phyloP scores from a whole-genome alignment of 495 filamentous ascomycete genomes.

The Xylaria telfairii region DNA sequence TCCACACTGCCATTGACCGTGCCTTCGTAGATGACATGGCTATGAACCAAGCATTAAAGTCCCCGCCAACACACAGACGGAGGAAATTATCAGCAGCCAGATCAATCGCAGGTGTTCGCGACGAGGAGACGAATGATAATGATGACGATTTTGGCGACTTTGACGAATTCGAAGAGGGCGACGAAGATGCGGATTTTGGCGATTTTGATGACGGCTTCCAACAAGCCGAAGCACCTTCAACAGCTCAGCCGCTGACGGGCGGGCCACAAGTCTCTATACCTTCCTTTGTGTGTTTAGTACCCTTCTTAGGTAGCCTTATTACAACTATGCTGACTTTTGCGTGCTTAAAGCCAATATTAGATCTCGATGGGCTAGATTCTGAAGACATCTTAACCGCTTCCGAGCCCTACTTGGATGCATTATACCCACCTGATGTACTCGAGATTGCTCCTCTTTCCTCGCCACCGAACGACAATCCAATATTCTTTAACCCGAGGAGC shows the following conservation, averaged over 20 bases:
- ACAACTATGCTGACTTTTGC: conserved; percentile 42
- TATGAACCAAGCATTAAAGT: conserved; percentile 42
- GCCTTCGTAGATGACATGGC: conserved; percentile 46
- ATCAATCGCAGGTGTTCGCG: conserved; percentile 38
- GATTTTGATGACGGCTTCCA: conserved; percentile 91
- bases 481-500: conserved; percentile 74
- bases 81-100: conserved; percentile 52
- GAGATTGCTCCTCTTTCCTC: conserved; percentile 55
- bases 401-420: conserved; percentile 60
- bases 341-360: conserved; percentile 66
- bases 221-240: conserved; percentile 58
- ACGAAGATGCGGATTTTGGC: conserved; percentile 77
- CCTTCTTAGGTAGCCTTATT: conserved; percentile 38
- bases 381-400: conserved; percentile 58
- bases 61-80: conserved; percentile 33
- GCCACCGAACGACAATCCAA: conserved; percentile 57
- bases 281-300: conserved; percentile 50
- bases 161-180: conserved; percentile 92
- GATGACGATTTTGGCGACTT: conserved; percentile 79
- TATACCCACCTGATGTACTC: conserved; percentile 62
- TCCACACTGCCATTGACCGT: conserved; percentile 44
- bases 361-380: conserved; percentile 67
- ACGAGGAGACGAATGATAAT: conserved; percentile 50
- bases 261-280: conserved; percentile 59
- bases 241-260: conserved; percentile 51